Evolutionary conservation across 805 yeast genomes (phyloP), one percentile per base, ranked within the genome.

Genomic region (Pichia nakasei): DNA sequence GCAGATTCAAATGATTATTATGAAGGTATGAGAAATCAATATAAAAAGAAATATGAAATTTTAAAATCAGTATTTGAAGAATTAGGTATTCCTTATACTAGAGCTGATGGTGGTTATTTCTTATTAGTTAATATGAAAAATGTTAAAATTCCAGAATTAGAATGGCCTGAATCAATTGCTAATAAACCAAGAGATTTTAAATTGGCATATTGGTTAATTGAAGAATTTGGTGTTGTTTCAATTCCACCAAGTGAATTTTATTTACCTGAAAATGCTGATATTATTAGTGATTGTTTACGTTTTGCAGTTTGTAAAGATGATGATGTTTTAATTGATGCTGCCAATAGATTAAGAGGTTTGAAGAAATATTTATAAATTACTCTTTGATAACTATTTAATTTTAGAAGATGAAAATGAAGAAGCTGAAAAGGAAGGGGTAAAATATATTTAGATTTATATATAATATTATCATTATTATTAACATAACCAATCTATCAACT

Each of bases 201-300:
- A 59, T 71, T 82, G 50, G 94, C 96, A 1, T 86, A 85, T 65
- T 93, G 97, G 97, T 71, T 93, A 47, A 87, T 88, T 56, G 81
- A 78, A 59, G 95, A 88, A 59, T 62, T 91, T 46, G 98, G 98
- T 11, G 94, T 93, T 35, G 97, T 93, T 19, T 83, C 95, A 4
- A 93, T 93, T 51, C 98, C 98, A 11, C 97, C 97, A 24, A 83
- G 96, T n/a, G 97, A 91, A 64, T 93, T 93, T 58, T 78, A 85
- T 56, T 73, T 80, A 37, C 75, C 78, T 9, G 95, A 89, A 59
- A 17, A 49, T 22, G 39, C 45, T 11, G 27, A 34, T 9, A 37
- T 41, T 26, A 49, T 49, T 18, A 34, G 45, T 4, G 81, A 85
- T 54, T 76, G 87, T 59, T 68, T 93, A 48, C 79, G 98, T 58